Conservation (phyloP, 352 stramenopile genomes). For the Globisporangium rhizosaccharum region DNA sequence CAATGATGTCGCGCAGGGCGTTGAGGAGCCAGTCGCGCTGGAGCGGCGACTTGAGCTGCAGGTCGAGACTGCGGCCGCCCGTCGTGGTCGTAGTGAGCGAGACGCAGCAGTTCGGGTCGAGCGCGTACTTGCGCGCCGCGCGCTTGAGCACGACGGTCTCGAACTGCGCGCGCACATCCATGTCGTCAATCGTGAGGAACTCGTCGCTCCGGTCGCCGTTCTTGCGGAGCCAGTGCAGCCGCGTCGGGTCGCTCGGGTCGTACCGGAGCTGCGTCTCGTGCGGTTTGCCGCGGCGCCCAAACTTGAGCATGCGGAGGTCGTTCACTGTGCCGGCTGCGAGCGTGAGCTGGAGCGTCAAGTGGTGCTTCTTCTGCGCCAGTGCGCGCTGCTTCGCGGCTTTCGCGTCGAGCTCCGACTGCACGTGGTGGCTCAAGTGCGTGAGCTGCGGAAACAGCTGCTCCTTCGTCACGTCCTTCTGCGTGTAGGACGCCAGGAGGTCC, state of each 20-base stretch:
- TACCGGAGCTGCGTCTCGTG: slow-evolving; percentile 71
- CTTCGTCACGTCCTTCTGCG: slow-evolving; percentile 65
- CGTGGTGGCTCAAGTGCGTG: slow-evolving; percentile 57
- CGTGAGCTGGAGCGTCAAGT: slow-evolving; percentile 52
- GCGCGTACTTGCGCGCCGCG: slow-evolving; percentile 26
- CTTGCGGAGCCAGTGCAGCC: slow-evolving; percentile 74
- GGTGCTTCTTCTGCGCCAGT: slow-evolving; percentile 52
- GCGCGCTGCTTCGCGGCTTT: slow-evolving; percentile 40
- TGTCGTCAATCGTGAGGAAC: slow-evolving; percentile 45
- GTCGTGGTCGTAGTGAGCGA: slow-evolving; percentile 38
- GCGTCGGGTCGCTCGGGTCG: slow-evolving; percentile 54
- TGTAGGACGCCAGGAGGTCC: slow-evolving; percentile 61
- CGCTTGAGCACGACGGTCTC: slow-evolving; percentile 44
- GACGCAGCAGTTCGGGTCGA: slow-evolving; percentile 44
- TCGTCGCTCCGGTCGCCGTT: slow-evolving; percentile 66
- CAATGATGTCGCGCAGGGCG: slow-evolving; percentile 50
- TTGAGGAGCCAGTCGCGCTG: slow-evolving; percentile 78
- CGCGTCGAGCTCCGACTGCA: slow-evolving; percentile 48
- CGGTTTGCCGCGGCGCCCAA: slow-evolving; percentile 58
- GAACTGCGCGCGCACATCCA: slow-evolving; percentile 30
- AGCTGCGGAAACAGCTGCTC: slow-evolving; percentile 77
- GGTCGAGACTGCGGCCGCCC: slow-evolving; percentile 38
- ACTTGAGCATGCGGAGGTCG: slow-evolving; percentile 63
- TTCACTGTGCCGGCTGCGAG: slow-evolving; percentile 61
- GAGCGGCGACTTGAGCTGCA: slow-evolving; percentile 57